phyloP scores from a whole-genome alignment of 108 stramenopile genomes.

The Chaetoceros tenuissimus region DNA sequence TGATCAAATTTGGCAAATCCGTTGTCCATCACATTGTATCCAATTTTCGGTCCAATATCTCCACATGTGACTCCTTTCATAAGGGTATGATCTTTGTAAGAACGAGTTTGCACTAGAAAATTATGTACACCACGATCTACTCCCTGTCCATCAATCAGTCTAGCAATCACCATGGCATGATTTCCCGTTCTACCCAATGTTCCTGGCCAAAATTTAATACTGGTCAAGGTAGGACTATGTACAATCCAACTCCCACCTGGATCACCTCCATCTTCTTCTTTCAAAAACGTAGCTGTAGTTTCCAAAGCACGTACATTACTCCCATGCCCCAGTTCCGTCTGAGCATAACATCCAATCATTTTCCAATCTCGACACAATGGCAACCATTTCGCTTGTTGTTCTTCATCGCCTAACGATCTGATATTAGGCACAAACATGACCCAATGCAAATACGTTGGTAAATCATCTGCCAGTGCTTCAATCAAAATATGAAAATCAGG shows the following conservation, averaged over 20 bases:
- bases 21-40: conserved; percentile 96
- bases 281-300: conserved; percentile 89
- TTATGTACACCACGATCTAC: conserved; percentile 84
- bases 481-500: conserved; percentile 38
- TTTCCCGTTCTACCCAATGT: conserved; percentile 90
- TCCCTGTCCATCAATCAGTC: conserved; percentile 81
- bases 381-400: conserved; percentile 85
- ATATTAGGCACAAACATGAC: conserved; percentile 92
- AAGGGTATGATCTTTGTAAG: conserved; percentile 62
- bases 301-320: conserved; percentile 88
- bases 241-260: conserved; percentile 75
- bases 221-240: conserved; percentile 82
- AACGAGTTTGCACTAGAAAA: conserved; percentile 88
- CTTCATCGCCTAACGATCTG: conserved; percentile 67
- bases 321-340: conserved; percentile 85
- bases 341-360: conserved; percentile 89
- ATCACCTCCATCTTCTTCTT: conserved; percentile 43
- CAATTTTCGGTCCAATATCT: conserved; percentile 96
- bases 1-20: conserved; percentile 83
- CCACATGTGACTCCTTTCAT: conserved; percentile 87
- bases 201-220: conserved; percentile 93
- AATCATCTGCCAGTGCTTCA: conserved; percentile 60
- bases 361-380: conserved; percentile 87
- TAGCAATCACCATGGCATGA: conserved; percentile 96
- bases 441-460: conserved; percentile 78